These are phyloP conservation scores for Raphanus raphanistrum DNA, from an alignment of 345 rosid genomes.

Conservation along the genomic window DNA sequence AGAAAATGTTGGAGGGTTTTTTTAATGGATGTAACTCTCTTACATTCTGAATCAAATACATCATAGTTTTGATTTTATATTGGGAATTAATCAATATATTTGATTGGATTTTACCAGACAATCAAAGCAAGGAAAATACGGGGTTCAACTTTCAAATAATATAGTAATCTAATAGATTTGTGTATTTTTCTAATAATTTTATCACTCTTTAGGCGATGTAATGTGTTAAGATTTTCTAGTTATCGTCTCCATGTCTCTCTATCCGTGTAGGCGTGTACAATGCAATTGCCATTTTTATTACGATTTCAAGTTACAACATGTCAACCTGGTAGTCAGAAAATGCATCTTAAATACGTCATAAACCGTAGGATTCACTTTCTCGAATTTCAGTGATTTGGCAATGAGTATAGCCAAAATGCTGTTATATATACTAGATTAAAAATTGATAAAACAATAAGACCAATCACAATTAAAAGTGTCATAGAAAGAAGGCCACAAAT, in stretches of 20 bases:
- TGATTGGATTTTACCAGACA: neutral
- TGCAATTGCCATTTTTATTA: neutral
- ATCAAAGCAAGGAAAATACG: neutral
- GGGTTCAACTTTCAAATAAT: neutral
- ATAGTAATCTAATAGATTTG: neutral
- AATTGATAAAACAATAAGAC: no score
- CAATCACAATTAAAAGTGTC: no score
- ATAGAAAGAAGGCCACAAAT: no score
- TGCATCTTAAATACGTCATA: neutral
- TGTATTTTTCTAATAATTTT: neutral
- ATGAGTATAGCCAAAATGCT: no score
- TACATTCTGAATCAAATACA: neutral
- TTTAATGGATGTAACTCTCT: slow-evolving; percentile 7
- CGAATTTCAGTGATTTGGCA: no score
- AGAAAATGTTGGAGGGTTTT: slow-evolving; percentile 1
- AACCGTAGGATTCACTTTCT: no score
- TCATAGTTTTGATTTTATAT: neutral
- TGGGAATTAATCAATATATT: neutral
- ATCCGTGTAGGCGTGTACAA: neutral
- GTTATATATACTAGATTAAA: no score
- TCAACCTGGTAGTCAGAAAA: neutral
- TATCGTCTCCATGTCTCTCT: slow-evolving; percentile 11
- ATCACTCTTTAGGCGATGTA: neutral
- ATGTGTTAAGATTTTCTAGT: neutral
- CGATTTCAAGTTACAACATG: neutral